Base-by-base conservation (phyloP, 1,284 basidiomycete species). In the Tilletiopsis washingtonensis region DNA sequence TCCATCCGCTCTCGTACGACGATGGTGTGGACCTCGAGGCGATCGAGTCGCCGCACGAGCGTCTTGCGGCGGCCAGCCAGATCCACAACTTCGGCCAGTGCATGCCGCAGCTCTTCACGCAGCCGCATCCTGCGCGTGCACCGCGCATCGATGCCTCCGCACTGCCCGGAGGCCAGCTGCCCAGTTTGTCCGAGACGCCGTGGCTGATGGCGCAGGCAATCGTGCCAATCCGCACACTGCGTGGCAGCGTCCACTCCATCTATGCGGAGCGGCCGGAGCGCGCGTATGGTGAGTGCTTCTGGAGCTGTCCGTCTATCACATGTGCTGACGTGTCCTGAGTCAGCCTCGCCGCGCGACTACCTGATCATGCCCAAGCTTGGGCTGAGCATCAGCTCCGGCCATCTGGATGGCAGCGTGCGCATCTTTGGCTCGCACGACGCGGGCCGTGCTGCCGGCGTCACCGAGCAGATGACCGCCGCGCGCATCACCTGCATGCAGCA, bases 1-100 rank as follows among this genome's bases (percentile, higher is more conserved):
- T 90, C 76, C 91, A 96, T 74, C 91, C 91, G 0, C 76, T 96
- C 38, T 93, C 89, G 27, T 97, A 97, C 69, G 89, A 93, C 62
- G 89, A 57, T 40, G 55, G 44, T 7, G 56, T 68, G n/a, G 61
- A 69, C 39, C 49, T 71, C 2, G 64, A 90, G 3, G 84, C 86
- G 0, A 87, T 96, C 27, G 82, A 82, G 21, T 86, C 93, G 64
- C 83, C 88, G 41, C 76, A 87, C 20, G 88, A 97, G 75, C 81
- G 87, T 36, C 88, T 91, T 63, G 90, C 91, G 0, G 88, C 88
- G 1, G 86, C 91, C 6, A 88, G 90, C 3, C 93, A 91, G 58
- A 94, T 97, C 41, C 91, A 96, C 74, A 94, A 93, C 60, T 93
- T 88, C 40, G 52, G 56, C 5, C 52, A 64, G 32, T 56, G 64